phyloP scores from a whole-genome alignment of 768 basidiomycete genomes.

The Boletus insuetus region DNA sequence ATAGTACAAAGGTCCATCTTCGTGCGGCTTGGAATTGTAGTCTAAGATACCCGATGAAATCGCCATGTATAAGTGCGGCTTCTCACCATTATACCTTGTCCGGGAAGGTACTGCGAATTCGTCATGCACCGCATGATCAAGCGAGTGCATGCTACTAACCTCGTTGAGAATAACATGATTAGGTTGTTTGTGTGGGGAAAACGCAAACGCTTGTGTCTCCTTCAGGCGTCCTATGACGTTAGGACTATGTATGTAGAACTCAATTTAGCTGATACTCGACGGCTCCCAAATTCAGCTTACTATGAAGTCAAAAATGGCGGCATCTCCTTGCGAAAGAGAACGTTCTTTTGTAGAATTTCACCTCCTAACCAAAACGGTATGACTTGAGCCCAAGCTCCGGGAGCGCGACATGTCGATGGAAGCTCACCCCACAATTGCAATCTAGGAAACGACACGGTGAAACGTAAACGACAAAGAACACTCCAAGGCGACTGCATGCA shows the following conservation, averaged over 20 bases:
- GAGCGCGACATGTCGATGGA: not conserved
- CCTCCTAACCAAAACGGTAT: conserved; percentile 49
- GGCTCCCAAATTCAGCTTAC: conserved; percentile 40
- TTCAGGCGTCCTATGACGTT: conserved; percentile 70
- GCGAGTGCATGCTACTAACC: conserved; percentile 35
- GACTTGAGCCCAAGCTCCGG: not conserved
- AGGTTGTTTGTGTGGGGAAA: conserved; percentile 62
- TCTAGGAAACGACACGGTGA: conserved; percentile 34
- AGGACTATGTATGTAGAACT: conserved; percentile 54
- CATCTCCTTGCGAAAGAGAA: conserved; percentile 65
- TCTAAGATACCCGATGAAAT: not conserved
- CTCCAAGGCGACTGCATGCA: conserved; percentile 1
- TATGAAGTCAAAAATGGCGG: conserved; percentile 68
- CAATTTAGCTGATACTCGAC: conserved; percentile 6
- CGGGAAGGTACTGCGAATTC: conserved; percentile 65
- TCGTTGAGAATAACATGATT: conserved; percentile 94
- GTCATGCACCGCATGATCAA: conserved; percentile 12
- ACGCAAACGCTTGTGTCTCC: conserved; percentile 59
- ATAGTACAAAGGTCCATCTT: conserved; percentile 87
- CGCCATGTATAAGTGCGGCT: conserved; percentile 8
- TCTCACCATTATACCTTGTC: conserved; percentile 90
- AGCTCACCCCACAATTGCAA: conserved; percentile 70
- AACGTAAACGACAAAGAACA: not conserved
- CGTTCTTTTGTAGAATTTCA: conserved; percentile 65
- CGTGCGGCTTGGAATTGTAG: conserved; percentile 63